A percentile compares a stretch with the other conserved stretches of the same genome.
These are phyloP conservation scores for Pyrus betulifolia DNA, from an alignment of 306 rosid genomes.

Conservation along the genomic window DNA sequence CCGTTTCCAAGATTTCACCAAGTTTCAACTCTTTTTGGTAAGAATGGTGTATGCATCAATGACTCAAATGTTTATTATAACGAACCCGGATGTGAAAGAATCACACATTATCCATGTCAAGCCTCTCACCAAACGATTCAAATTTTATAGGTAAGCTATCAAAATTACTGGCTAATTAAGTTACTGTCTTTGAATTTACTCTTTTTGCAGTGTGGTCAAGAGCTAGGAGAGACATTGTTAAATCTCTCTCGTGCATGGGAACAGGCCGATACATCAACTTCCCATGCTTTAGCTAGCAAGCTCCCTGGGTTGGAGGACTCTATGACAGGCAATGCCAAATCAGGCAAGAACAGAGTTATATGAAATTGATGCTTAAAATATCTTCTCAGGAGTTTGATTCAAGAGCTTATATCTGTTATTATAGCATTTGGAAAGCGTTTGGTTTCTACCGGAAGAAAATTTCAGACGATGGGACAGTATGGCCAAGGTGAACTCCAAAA, in stretches of 20 bases:
- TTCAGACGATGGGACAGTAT: slow-evolving; percentile 91
- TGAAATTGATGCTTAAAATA: slow-evolving; percentile 10
- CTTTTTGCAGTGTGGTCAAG: slow-evolving; percentile 71
- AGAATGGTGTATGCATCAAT: not conserved
- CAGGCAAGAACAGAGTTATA: slow-evolving; percentile 47
- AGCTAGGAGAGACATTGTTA: slow-evolving; percentile 69
- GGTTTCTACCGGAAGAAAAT: slow-evolving; percentile 75
- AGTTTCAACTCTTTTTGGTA: not conserved
- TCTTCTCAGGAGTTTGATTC: slow-evolving; percentile 11
- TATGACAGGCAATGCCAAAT: slow-evolving; percentile 53
- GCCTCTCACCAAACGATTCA: not conserved
- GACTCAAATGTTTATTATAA: not conserved
- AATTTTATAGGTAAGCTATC: not conserved
- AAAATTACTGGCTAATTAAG: not conserved
- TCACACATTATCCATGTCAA: not conserved
- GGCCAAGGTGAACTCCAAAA: slow-evolving; percentile 86
- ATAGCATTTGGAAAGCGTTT: slow-evolving; percentile 83
- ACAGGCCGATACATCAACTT: slow-evolving; percentile 68
- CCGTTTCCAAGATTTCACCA: not conserved
- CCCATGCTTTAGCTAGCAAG: slow-evolving; percentile 48
- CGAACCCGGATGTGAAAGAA: not conserved
- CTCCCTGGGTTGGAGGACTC: slow-evolving; percentile 54
- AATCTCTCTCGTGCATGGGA: slow-evolving; percentile 92
- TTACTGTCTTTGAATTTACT: slow-evolving; percentile 3
- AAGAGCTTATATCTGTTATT: slow-evolving; percentile 18